Evolutionary conservation across 2,329 filamentous ascomycete genomes (phyloP), one percentile per base, ranked within the genome.

Genomic region (Xylaria multiplex): DNA sequence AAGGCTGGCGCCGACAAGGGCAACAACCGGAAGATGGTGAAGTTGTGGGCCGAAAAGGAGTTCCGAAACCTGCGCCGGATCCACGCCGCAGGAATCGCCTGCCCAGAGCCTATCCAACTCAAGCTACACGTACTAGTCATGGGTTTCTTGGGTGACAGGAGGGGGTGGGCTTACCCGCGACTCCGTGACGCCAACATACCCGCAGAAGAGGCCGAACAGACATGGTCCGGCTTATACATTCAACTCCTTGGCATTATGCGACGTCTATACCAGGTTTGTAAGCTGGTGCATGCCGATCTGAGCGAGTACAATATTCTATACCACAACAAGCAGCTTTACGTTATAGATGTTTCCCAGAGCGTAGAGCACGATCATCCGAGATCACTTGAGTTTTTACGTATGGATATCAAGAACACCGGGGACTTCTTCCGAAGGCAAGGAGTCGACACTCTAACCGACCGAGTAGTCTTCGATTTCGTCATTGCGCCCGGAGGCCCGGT

Each of bases 271-370:
- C 94, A 97, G 77, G 89, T 91, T 46, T 99, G 96, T 80, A 88
- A 87, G 60, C 88, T 99, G 7, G 95, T 99, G 0, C 96, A 99
- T 77, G 96, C 94, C 56, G 96, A 99, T 87, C 79, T 99, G 77
- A 97, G 93, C 83, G 96, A 99, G 85, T 99, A 99, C 87, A 99
- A 99, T 76, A 88, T 98, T 59, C 86, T 99, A 22, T 99, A 96
- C 82, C 86, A 97, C 82, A 86, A 93, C 63, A 84, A 88, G 65
- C 88, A 88, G 73, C 87, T 97, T 0, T 97, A 93, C 83, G 91
- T 99, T 75, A 99, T 99, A 78, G 96, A 99, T 79, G 96, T 99
- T 49, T 97, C 93, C 62, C 96, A 99, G 81, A 96, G 92, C 76
- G 96, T 99, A 22, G 96, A 98, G 82, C 94, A 96, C 72, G 95